A percentile compares a stretch with the other conserved stretches of the same genome.
Conservation (phyloP, 2,329 filamentous ascomycete species). For the Calonectria montana region DNA sequence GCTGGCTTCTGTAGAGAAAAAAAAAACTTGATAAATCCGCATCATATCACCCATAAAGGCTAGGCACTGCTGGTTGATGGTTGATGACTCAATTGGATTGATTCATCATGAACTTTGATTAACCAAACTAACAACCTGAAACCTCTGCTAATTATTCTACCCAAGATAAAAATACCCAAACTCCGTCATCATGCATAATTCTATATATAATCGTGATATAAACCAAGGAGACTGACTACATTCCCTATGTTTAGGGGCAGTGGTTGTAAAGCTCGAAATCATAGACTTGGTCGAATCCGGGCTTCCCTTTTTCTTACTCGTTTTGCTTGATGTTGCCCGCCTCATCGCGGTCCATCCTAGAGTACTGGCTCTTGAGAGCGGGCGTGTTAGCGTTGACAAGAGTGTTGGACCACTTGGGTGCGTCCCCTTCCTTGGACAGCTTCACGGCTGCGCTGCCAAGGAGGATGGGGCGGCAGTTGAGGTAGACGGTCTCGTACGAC, state of each 20-base stretch:
- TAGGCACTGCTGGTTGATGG: background rate
- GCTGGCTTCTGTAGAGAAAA: no score
- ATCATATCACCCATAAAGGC: background rate
- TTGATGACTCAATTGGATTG: background rate
- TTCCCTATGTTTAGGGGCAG: no score
- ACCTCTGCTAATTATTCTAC: background rate
- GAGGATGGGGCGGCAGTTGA: constrained; percentile 54
- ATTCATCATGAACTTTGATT: background rate
- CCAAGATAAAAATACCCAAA: background rate
- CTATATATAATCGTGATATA: background rate
- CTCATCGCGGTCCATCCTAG: constrained; percentile 45
- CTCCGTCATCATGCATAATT: background rate
- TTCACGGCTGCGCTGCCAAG: constrained; percentile 46
- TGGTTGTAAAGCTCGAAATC: no score
- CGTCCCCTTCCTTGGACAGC: constrained; percentile 35
- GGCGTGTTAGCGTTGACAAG: constrained; percentile 48
- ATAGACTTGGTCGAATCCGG: background rate
- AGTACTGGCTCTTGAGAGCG: constrained; percentile 49
- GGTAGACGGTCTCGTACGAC: constrained; percentile 64
- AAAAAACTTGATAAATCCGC: no score
- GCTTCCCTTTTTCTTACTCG: background rate
- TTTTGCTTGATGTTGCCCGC: constrained; percentile 30
- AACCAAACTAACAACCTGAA: background rate
- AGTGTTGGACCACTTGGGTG: constrained; percentile 46
- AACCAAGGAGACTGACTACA: background rate